Evolutionary conservation across 805 yeast genomes (phyloP), one percentile per base, ranked within the genome.

Genomic region (Lipomyces spencermartinsiae): DNA sequence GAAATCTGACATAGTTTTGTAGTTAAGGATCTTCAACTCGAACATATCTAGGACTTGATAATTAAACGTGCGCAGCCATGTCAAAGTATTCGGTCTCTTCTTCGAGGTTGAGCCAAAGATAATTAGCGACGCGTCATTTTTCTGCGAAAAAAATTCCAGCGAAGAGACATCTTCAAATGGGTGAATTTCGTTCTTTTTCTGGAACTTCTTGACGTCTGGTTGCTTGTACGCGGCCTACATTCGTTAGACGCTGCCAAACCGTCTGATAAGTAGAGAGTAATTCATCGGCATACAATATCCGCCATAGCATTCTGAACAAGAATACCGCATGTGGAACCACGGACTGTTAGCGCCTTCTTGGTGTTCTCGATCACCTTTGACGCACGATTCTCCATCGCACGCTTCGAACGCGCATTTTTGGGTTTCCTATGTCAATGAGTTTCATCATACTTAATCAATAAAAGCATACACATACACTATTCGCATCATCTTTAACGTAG

Each of bases 31-130:
- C 64, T 89, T 85, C 69, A 95, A 83, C 81, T 95, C 99, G 75
- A 95, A 83, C 97, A 95, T 94, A 78, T 95, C 99, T 78, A 89
- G 94, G 12, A 95, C 81, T 78, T 92, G 91, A 80, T 87, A 91
- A 77, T 93, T 92, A 83, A 95, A 95, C 59, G 97, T 92, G 77
- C 99, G 86, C 39, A 89, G 83, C 79, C 93, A 94, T 1, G 95
- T 91, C 75, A 95, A 82, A 72, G 92, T 92, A 79, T 94, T 92
- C 69, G 96, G 97, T 78, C 99, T 86, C 82, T 95, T 95, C 79
- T 95, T 95, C 77, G 91, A 92, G 79, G 86, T 86, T 25, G 92
- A 84, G 8, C 92, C 84, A 62, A 93, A 83, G 14, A 95, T 96
- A 76, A 95, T 78, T 66, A 95, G 81, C 1, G 98, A 92, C 57